Base-by-base conservation (phyloP, 1,139 yeast species). In the Yamadazyma triangularis region DNA sequence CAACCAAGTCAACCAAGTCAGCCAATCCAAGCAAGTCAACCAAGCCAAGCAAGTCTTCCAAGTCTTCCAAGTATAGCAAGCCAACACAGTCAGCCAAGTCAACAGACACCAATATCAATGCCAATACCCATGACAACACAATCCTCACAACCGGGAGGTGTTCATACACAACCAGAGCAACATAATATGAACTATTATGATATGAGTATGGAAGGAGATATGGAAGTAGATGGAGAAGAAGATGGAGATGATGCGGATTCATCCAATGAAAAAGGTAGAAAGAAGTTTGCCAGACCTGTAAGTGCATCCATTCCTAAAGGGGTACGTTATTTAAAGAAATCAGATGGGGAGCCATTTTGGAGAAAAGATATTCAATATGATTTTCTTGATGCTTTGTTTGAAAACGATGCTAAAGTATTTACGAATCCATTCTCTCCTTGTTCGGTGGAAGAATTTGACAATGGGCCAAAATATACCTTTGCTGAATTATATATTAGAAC, bases 291-390 rank as follows among this genome's bases (percentile, higher is more conserved):
- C 23, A 30, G 40, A 23, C 45, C 46, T 7, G 44, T 43, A 2
- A 41, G 42, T 34, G 45, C 49, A 10, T 42, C 55, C 4, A 43
- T 42, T 20, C 52, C 48, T 13, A 56, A 46, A 31, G 56, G 51
- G 1, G 39, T 45, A 23, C 46, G 49, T 22, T 95, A 85, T 52
- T 61, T 91, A 45, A 91, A 89, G 55, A 89, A 89, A 51, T 70
- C 78, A 12, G 97, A 91, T 50, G 96, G 97, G 4, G 95, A 85
- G 47, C 95, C 95, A 12, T 77, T 89, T 39, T 84, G 94, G 83
- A 69, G 97, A 30, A 73, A 64, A 38, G 97, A 91, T 48, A 81
- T 91, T 35, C 96, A 89, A 52, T 85, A 80, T 53, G 91, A 83
- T 44, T 85, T 89, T 45, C 60, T 91, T 34, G 64, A 68, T 29